Evolutionary conservation across 495 filamentous ascomycete species (phyloP).

Genomic region (Xanthoparmelia taractica): DNA sequence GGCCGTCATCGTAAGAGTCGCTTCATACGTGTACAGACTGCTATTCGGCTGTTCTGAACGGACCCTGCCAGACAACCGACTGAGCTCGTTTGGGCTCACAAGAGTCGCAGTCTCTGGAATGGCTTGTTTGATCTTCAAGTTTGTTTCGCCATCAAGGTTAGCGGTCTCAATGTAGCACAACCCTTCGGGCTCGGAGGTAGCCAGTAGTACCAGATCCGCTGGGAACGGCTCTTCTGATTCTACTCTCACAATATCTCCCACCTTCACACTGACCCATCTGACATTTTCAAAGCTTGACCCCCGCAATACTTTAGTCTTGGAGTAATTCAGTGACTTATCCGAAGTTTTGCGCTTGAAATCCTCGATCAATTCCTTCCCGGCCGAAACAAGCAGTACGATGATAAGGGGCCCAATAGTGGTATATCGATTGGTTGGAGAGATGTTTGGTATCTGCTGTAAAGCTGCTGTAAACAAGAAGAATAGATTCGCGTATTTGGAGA

Average conservation of each 20-base stretch:
- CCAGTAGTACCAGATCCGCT: constrained; percentile 83
- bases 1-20: constrained; percentile 83
- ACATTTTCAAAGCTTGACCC: constrained; percentile 80
- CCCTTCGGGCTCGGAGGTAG: constrained; percentile 94
- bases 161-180: constrained; percentile 99
- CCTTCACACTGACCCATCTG: constrained; percentile 86
- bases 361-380: constrained; percentile 89
- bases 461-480: constrained; percentile 99
- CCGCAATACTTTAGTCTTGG: constrained; percentile 73
- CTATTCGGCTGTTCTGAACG: constrained; percentile 97
- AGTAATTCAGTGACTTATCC: constrained; percentile 81
- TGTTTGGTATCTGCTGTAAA: constrained; percentile 89
- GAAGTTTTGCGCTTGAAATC: constrained; percentile 85
- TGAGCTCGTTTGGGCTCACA: constrained; percentile 80
- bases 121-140: constrained; percentile 97
- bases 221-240: constrained; percentile 96
- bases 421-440: constrained; percentile 89
- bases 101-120: constrained; percentile 86
- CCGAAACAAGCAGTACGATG: constrained; percentile 85
- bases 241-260: constrained; percentile 91
- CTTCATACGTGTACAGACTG: constrained; percentile 97
- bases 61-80: constrained; percentile 75
- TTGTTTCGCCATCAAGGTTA: constrained; percentile 96
- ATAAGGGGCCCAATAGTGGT: constrained; percentile 92
- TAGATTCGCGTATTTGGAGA: constrained; percentile 97